These are phyloP conservation scores for Magnaporthiopsis poae DNA, from an alignment of 2,329 filamentous ascomycete species.

Conservation along the genomic window DNA sequence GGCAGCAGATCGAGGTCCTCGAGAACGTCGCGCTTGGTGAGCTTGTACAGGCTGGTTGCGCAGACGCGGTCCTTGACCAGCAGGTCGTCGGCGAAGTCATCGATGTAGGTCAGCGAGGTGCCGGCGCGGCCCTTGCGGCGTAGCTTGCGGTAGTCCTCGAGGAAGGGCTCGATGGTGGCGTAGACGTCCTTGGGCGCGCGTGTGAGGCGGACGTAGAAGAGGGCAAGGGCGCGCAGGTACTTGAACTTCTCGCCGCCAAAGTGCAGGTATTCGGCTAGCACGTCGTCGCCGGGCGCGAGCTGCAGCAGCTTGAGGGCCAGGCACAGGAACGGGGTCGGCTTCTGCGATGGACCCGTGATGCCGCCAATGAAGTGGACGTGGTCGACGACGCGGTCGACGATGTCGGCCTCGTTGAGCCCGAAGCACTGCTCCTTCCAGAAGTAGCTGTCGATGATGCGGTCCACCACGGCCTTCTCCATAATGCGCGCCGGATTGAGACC, in stretches of 20 bases:
- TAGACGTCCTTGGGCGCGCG: conserved; percentile 76
- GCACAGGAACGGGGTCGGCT: conserved; percentile 85
- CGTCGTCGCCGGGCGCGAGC: conserved; percentile 67
- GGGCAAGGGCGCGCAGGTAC: conserved; percentile 80
- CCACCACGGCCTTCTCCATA: conserved; percentile 88
- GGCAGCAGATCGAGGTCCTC: conserved; percentile 86
- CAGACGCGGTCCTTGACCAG: conserved; percentile 82
- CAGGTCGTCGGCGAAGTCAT: conserved; percentile 89
- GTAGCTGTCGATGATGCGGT: conserved; percentile 89
- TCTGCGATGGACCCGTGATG: conserved; percentile 73
- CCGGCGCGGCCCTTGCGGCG: conserved; percentile 65
- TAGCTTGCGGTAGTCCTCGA: conserved; percentile 76
- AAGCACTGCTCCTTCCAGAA: conserved; percentile 99
- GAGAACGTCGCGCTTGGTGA: conserved; percentile 69
- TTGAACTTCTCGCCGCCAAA: conserved; percentile 69
- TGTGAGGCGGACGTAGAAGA: conserved; percentile 87
- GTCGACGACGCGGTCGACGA: conserved; percentile 83
- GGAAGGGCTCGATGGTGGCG: conserved; percentile 65
- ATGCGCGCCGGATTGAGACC: conserved; percentile 91
- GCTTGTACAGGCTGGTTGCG: conserved; percentile 83
- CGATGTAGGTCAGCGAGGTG: conserved; percentile 68
- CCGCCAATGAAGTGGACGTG: conserved; percentile 76
- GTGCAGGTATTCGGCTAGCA: conserved; percentile 70
- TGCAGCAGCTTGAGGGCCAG: conserved; percentile 90
- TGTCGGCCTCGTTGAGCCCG: conserved; percentile 71